phyloP scores from a whole-genome alignment of 768 basidiomycete genomes.

The Candolleomyces eurysporus region DNA sequence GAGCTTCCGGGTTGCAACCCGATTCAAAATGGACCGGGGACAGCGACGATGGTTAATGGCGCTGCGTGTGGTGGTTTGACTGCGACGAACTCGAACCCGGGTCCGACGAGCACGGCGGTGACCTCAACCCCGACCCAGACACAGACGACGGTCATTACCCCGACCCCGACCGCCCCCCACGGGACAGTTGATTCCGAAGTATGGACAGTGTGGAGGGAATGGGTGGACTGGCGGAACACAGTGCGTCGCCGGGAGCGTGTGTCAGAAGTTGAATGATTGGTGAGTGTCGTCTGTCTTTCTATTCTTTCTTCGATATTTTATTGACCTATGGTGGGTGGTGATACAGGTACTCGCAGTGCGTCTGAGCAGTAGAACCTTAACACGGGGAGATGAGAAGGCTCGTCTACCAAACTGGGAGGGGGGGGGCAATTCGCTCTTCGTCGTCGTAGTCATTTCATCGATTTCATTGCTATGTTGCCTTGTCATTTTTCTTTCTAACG shows the following conservation, averaged over 20 bases:
- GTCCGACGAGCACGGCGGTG: background rate
- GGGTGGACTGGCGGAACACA: background rate
- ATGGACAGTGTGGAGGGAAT: background rate
- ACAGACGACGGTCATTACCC: background rate
- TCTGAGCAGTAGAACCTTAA: too few species aligned
- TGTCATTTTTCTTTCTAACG: too few species aligned
- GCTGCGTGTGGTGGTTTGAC: background rate
- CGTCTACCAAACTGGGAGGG: too few species aligned
- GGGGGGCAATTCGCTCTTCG: too few species aligned
- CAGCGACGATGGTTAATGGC: slow-evolving; percentile 1
- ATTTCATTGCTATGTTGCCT: too few species aligned
- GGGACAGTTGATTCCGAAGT: background rate
- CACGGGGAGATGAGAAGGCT: too few species aligned
- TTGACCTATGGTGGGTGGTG: background rate
- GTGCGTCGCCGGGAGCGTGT: background rate
- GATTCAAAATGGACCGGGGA: slow-evolving; percentile 6
- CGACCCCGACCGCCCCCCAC: background rate
- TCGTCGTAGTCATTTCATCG: too few species aligned
- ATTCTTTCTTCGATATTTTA: background rate
- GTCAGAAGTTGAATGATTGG: background rate
- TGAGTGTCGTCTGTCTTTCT: background rate
- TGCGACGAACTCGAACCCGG: background rate
- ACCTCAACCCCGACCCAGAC: background rate
- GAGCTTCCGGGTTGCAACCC: slow-evolving; percentile 10
- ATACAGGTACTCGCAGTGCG: background rate